Conservation (phyloP, 768 basidiomycete genomes). For the Rhizopogon roseolus region DNA sequence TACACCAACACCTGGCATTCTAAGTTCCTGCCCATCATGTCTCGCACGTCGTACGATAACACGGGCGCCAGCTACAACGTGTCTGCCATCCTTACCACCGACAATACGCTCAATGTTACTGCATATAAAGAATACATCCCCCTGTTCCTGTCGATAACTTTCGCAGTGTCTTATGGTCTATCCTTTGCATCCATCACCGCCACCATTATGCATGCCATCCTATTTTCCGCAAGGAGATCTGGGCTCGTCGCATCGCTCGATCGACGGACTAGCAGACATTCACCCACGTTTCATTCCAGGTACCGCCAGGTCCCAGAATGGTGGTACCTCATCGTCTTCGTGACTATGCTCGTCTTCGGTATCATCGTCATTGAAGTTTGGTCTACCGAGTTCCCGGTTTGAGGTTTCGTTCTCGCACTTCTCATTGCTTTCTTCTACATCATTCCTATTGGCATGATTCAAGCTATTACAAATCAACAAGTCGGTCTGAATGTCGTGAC, state of each 20-base stretch:
- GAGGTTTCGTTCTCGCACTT: slow-evolving; percentile 39
- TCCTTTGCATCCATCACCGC: slow-evolving; percentile 41
- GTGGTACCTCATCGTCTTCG: slow-evolving; percentile 46
- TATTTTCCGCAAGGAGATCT: slow-evolving; percentile 57
- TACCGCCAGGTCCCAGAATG: slow-evolving; percentile 59
- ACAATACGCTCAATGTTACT: too few relatives aligned
- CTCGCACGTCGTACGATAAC: too few relatives aligned
- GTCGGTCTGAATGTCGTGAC: slow-evolving; percentile 67
- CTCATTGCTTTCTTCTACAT: slow-evolving; percentile 55
- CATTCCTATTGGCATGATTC: slow-evolving; percentile 76
- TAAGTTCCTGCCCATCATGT: slow-evolving; percentile 35
- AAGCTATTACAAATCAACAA: slow-evolving; percentile 78
- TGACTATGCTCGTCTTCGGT: slow-evolving; percentile 55
- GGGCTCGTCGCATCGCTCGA: slow-evolving; percentile 42
- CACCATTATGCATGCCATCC: slow-evolving; percentile 35
- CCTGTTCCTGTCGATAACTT: too few relatives aligned
- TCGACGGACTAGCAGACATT: slow-evolving; percentile 51
- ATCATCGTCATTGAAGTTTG: slow-evolving; percentile 58
- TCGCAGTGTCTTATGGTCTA: slow-evolving; percentile 45
- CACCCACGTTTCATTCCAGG: slow-evolving; percentile 52
- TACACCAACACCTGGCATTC: slow-evolving; percentile 35
- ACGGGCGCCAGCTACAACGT: too few relatives aligned
- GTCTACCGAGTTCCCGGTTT: slow-evolving; percentile 46
- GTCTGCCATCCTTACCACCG: too few relatives aligned
- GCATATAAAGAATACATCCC: too few relatives aligned